Conservation (phyloP, 2,329 filamentous ascomycete genomes). For the Scleromitrula shiraiana region DNA sequence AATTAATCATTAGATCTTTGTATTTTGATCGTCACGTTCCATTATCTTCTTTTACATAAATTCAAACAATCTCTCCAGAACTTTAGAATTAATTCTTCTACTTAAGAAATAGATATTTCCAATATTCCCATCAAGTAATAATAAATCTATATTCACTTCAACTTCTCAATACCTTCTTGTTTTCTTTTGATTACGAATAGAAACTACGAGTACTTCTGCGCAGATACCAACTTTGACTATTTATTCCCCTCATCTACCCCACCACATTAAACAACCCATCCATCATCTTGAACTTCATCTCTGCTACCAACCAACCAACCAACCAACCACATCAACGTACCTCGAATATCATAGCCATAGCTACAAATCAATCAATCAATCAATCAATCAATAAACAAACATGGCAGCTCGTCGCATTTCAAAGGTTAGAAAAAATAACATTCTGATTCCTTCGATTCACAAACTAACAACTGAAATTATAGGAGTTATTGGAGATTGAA, state of each 20-base stretch:
- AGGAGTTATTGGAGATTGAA: slow-evolving; percentile 56
- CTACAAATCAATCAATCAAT: slow-evolving; percentile 5
- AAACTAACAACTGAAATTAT: slow-evolving; percentile 7
- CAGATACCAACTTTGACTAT: too few species aligned
- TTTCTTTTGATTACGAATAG: too few species aligned
- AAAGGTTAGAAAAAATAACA: slow-evolving; percentile 14
- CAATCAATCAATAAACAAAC: slow-evolving; percentile 7
- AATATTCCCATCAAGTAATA: too few species aligned
- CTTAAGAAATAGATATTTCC: neutral
- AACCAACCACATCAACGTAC: slow-evolving; percentile 2
- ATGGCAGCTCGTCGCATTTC: slow-evolving; percentile 27
- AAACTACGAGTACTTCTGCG: too few species aligned
- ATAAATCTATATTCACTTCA: too few species aligned
- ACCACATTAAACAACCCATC: too few species aligned
- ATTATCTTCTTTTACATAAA: neutral
- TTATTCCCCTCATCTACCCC: too few species aligned
- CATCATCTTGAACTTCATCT: too few species aligned
- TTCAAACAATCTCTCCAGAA: neutral
- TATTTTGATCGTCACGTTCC: too few species aligned
- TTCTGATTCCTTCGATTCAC: neutral
- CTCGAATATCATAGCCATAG: neutral
- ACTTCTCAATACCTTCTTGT: too few species aligned
- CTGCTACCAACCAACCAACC: too few species aligned
- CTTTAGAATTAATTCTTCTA: neutral
- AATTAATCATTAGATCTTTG: neutral